Conservation (phyloP, 108 stramenopile species). For the Cyclostephanos tholiformis region DNA sequence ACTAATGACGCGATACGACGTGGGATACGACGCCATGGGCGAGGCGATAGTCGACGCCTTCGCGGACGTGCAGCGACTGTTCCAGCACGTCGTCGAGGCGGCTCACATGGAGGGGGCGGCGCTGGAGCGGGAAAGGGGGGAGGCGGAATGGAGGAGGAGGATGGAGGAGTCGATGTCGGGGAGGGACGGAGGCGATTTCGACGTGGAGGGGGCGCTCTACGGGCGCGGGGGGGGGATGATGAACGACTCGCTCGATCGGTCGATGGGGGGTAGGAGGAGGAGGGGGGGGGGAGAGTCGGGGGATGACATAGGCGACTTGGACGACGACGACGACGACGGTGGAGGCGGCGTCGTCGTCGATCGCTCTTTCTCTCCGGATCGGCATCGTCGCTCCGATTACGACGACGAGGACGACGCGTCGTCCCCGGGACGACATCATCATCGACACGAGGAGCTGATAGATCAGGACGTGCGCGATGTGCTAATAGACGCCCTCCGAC, state of each 20-base stretch:
- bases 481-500: conserved; percentile 68
- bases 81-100: conserved; percentile 89
- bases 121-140: conserved; percentile 69
- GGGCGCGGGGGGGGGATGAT: conserved; percentile 5
- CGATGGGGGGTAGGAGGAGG: conserved; percentile 3
- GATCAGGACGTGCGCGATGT: conserved; percentile 89
- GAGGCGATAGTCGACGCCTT: conserved; percentile 88
- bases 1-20: conserved; percentile 83
- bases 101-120: conserved; percentile 93
- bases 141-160: conserved; percentile 61
- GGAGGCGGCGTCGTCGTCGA: too few species aligned
- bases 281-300: too few species aligned
- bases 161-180: conserved; percentile 19
- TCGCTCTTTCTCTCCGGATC: too few species aligned
- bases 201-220: conserved; percentile 27
- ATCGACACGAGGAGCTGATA: conserved; percentile 79
- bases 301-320: too few species aligned
- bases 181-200: conserved; percentile 17
- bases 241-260: too few species aligned
- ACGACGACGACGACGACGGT: too few species aligned
- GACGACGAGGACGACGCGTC: conserved; percentile 25
- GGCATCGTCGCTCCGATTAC: too few species aligned
- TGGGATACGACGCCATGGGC: conserved; percentile 88
- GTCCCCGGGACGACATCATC: conserved; percentile 8
- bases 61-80: conserved; percentile 85